These are phyloP conservation scores for Kodamaea derodonti DNA, from an alignment of 1,139 yeast genomes.

Conservation along the genomic window DNA sequence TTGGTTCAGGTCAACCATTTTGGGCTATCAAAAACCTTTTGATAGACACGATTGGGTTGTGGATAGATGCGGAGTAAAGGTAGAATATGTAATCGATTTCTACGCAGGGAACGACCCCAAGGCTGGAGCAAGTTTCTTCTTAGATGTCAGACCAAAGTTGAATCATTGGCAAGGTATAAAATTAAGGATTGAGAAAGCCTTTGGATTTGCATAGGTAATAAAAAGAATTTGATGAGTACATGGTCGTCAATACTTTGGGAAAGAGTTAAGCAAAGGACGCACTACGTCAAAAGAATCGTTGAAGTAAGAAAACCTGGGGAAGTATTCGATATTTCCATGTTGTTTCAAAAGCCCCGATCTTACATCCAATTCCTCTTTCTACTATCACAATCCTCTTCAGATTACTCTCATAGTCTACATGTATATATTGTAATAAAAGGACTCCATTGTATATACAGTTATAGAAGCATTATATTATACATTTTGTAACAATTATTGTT, in stretches of 20 bases:
- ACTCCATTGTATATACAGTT: constrained; percentile 8
- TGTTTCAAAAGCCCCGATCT: too few species aligned
- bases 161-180: constrained; percentile 77
- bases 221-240: too few species aligned
- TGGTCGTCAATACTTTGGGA: too few species aligned
- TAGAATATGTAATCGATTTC: constrained; percentile 92
- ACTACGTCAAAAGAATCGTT: too few species aligned
- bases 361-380: too few species aligned
- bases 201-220: too few species aligned
- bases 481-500: constrained; percentile 23
- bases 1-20: constrained; percentile 55
- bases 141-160: constrained; percentile 90
- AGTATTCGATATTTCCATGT: too few species aligned
- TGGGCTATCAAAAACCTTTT: constrained; percentile 77
- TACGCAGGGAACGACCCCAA: constrained; percentile 56
- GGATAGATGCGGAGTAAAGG: constrained; percentile 77
- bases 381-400: too few species aligned
- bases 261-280: too few species aligned
- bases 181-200: constrained; percentile 56
- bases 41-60: constrained; percentile 96
- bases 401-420: not conserved
- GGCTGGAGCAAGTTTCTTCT: constrained; percentile 61
- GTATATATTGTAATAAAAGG: not conserved
- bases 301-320: too few species aligned
- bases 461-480: constrained; percentile 1